Evolutionary conservation across 73 alveolate genomes (phyloP), one percentile per base, ranked within the genome.

Genomic region (Tetrahymena thermophila): DNA sequence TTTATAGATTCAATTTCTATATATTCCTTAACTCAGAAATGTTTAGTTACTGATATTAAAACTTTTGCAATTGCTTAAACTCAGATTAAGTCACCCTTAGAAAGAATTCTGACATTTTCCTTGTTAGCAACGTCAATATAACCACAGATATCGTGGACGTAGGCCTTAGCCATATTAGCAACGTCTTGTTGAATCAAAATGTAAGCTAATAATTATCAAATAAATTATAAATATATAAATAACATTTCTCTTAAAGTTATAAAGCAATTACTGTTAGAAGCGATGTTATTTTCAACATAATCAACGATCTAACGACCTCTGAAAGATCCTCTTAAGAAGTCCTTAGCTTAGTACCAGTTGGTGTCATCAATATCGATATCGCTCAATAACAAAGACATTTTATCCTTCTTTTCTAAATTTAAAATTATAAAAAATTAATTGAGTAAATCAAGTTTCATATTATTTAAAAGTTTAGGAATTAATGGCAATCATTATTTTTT

Each of bases 121-220:
- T 95, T 95, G 85, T 95, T 95, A 71, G 97, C 97, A 1, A 57
- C 95, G 55, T 58, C 94, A 28, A 95, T 55, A 83, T 85, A 95
- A 43, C 71, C 85, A 85, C 97, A 85, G 43, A 95, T 85, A 95
- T 95, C 97, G 93, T 94, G 93, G 83, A 95, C 97, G 94, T 95
- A 95, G 21, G 97, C 97, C 94, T 93, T 95, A 71, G 97, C 97
- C 97, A 95, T 95, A 55, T 94, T 95, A 50, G 97, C 71, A 1
- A 95, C 97, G 43, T 95, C 97, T 89, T 95, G 93, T 57, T 95
- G 89, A 25, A 95, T 93, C 84, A 95, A 85, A 89, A 95, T 95
- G 89, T 95, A 95, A 85, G 95, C 95, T 95, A 31, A 21, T 43
- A 94, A 25, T 37, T 23, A 71, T 71, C 3, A 50, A 50, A 50